Percentiles rank a stretch among this genome's conserved stretches.
phyloP scores from a whole-genome alignment of 148 eudicot genomes.

The Selenicereus undatus region DNA sequence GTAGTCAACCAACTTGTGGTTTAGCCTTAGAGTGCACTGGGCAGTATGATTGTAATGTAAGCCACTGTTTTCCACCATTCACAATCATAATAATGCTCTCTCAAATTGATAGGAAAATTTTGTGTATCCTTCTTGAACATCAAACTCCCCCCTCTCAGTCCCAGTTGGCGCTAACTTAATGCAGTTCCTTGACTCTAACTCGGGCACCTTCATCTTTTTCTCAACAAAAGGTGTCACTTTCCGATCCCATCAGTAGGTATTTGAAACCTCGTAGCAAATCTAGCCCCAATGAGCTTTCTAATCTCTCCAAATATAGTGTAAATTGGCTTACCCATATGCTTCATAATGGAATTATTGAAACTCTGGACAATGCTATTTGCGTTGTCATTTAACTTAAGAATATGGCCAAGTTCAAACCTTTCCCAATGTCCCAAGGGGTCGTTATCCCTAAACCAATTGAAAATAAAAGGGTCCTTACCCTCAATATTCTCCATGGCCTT shows the following conservation, averaged over 20 bases:
- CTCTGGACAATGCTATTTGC: background rate
- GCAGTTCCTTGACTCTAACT: background rate
- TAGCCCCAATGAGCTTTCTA: background rate
- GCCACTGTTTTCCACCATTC: background rate
- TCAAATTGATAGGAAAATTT: background rate
- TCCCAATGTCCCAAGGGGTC: background rate
- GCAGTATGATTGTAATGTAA: background rate
- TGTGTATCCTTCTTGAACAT: background rate
- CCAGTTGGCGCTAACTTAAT: background rate
- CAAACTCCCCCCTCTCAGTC: background rate
- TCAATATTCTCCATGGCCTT: background rate
- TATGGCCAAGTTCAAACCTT: background rate
- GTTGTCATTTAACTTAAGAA: background rate
- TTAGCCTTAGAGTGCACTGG: background rate
- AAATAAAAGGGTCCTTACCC: too few relatives aligned
- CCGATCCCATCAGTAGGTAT: background rate
- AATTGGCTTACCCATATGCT: background rate
- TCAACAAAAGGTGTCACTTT: background rate
- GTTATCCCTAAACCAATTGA: too few relatives aligned
- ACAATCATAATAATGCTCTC: background rate
- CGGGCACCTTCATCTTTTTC: background rate
- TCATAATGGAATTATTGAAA: background rate
- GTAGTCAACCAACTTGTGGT: background rate
- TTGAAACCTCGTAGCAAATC: background rate
- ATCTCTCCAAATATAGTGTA: background rate